A percentile compares a stretch with the other conserved stretches of the same genome.
phyloP scores from a whole-genome alignment of 192 early-diverging fungal genomes.

The Lobosporangium transversale region DNA sequence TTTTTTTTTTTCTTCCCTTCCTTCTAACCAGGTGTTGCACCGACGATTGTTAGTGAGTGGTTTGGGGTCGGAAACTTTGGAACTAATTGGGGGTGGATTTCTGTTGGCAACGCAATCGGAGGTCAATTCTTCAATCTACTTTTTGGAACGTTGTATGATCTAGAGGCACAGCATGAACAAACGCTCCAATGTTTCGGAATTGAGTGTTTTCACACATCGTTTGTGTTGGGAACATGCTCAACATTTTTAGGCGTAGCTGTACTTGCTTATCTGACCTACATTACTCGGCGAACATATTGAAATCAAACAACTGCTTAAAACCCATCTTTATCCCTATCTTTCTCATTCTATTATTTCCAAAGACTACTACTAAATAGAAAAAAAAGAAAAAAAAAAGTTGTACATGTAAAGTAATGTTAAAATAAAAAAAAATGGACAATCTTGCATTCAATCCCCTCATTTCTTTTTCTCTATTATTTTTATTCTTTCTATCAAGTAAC shows the following conservation, averaged over 20 bases:
- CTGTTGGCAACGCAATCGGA: conserved; percentile 68
- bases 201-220: conserved; percentile 44
- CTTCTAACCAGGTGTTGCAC: conserved; percentile 43
- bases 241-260: conserved; percentile 26
- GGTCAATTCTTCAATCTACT: conserved; percentile 71
- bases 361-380: too few relatives aligned
- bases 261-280: conserved; percentile 14
- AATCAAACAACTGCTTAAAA: too few relatives aligned
- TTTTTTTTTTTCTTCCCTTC: neutral
- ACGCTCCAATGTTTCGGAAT: conserved; percentile 44
- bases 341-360: too few relatives aligned
- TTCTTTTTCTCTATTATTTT: too few relatives aligned
- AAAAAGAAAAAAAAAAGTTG: too few relatives aligned
- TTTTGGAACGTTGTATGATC: conserved; percentile 69
- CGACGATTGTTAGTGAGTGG: conserved; percentile 56
- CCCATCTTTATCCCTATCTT: too few relatives aligned
- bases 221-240: conserved; percentile 28
- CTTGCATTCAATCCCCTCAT: too few relatives aligned
- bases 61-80: conserved; percentile 50
- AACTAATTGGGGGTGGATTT: conserved; percentile 64
- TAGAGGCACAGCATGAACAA: conserved; percentile 38
- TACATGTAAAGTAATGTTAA: too few relatives aligned
- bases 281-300: too few relatives aligned
- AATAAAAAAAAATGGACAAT: too few relatives aligned
- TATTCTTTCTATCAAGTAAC: too few relatives aligned